A percentile compares a stretch with the other conserved stretches of the same genome.
Conservation (phyloP, 2,329 filamentous ascomycete genomes). For the Lachnellula suecica region DNA sequence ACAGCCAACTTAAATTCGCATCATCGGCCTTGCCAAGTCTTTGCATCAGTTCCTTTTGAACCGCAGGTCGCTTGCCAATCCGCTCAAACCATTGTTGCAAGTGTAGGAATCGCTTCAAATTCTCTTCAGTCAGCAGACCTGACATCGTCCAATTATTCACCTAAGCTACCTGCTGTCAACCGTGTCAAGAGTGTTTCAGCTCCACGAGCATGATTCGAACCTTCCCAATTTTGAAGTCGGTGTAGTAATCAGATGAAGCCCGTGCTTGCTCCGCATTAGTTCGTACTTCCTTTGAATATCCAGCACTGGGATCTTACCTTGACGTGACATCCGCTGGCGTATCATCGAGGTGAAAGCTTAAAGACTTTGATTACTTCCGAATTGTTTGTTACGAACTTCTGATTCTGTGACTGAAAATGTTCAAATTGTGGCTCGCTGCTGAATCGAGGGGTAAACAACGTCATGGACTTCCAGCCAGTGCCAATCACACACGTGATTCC, state of each 20-base stretch:
- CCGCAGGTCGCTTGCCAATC: conserved; percentile 36
- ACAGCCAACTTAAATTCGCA: background rate
- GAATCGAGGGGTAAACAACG: too few species aligned
- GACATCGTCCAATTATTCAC: conserved; percentile 43
- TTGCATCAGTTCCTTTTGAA: conserved; percentile 35
- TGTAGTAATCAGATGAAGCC: conserved; percentile 50
- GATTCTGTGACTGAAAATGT: background rate
- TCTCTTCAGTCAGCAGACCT: conserved; percentile 43
- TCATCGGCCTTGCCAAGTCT: conserved; percentile 25
- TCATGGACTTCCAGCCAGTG: too few species aligned
- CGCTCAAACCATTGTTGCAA: conserved; percentile 52
- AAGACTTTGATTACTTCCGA: background rate
- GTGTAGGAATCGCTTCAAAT: conserved; percentile 49
- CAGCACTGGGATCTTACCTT: conserved; percentile 7
- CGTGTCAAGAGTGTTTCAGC: conserved; percentile 33
- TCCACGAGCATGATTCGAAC: conserved; percentile 56
- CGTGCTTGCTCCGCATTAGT: conserved; percentile 23
- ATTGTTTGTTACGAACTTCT: background rate
- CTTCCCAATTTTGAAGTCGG: conserved; percentile 52
- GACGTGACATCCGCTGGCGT: conserved; percentile 17
- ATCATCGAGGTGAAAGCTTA: conserved; percentile 12
- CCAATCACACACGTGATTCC: too few species aligned
- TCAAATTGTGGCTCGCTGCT: too few species aligned
- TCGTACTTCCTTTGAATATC: background rate
- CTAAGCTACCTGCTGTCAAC: conserved; percentile 35